Evolutionary conservation across 257 asterid species (phyloP).

Genomic region (Perilla frutescens): DNA sequence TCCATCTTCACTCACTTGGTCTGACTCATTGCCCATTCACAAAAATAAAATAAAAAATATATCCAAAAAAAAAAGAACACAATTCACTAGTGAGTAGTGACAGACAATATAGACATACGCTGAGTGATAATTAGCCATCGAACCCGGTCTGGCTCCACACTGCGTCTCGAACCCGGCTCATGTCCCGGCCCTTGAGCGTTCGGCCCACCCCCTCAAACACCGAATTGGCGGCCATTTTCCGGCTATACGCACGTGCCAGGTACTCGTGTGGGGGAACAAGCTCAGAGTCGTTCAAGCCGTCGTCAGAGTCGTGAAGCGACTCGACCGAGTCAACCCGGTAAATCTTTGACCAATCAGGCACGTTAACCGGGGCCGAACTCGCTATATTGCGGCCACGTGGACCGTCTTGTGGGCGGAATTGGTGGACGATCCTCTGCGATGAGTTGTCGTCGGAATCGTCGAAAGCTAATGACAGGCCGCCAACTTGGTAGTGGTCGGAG

Average conservation of each 20-base stretch:
- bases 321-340: constrained; percentile 71
- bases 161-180: constrained; percentile 91
- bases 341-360: constrained; percentile 86
- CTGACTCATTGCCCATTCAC: constrained; percentile 39
- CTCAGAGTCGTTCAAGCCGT: constrained; percentile 45
- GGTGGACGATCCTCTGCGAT: constrained; percentile 62
- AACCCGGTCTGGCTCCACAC: constrained; percentile 97
- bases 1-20: constrained; percentile 31
- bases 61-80: neutral
- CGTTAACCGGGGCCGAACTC: constrained; percentile 74
- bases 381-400: constrained; percentile 66
- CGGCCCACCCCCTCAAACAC: constrained; percentile 88
- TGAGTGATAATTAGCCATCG: constrained; percentile 50
- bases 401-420: constrained; percentile 51
- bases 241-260: constrained; percentile 64
- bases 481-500: constrained; percentile 44
- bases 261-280: constrained; percentile 87
- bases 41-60: neutral
- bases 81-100: constrained; percentile 1
- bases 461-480: constrained; percentile 76
- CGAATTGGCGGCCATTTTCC: constrained; percentile 56
- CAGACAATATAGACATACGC: constrained; percentile 1
- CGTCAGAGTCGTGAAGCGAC: constrained; percentile 62
- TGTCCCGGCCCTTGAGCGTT: constrained; percentile 82
- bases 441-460: constrained; percentile 51